Percentiles rank a stretch among this genome's conserved stretches.
These are phyloP conservation scores for Rhododendron ferrugineum DNA, from an alignment of 148 eudicot species.

Conservation along the genomic window DNA sequence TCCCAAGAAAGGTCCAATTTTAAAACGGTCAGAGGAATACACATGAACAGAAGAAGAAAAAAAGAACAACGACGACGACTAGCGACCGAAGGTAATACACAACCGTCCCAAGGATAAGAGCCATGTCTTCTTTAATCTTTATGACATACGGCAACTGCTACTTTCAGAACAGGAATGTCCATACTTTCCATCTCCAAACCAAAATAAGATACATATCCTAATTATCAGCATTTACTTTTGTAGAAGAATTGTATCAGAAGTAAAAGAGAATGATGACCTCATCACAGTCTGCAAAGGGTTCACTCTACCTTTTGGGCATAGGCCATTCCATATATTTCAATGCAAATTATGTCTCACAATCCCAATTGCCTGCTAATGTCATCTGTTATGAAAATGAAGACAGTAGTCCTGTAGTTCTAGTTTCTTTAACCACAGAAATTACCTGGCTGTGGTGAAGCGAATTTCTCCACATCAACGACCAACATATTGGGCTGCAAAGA, in stretches of 20 bases:
- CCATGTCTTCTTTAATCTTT: neutral
- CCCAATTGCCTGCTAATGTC: neutral
- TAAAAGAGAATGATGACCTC: neutral
- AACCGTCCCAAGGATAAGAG: neutral
- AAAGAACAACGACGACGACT: too few relatives aligned
- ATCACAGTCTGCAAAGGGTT: neutral
- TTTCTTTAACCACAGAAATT: constrained; percentile 11
- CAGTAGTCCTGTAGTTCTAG: neutral
- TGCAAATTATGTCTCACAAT: neutral
- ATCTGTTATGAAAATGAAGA: neutral
- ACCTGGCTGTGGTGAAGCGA: constrained; percentile 82
- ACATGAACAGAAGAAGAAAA: neutral
- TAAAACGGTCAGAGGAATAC: neutral
- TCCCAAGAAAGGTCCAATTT: neutral
- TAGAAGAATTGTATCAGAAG: neutral
- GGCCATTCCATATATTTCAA: neutral
- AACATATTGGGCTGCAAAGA: constrained; percentile 93
- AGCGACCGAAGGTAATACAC: neutral
- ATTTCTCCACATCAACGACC: constrained; percentile 87
- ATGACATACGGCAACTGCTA: neutral
- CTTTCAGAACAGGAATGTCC: neutral
- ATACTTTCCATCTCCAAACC: neutral
- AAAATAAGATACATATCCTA: neutral
- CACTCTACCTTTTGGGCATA: neutral
- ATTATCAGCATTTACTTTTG: neutral